Evolutionary conservation across 2,329 filamentous ascomycete species (phyloP).

Genomic region (Botrytis fabae): DNA sequence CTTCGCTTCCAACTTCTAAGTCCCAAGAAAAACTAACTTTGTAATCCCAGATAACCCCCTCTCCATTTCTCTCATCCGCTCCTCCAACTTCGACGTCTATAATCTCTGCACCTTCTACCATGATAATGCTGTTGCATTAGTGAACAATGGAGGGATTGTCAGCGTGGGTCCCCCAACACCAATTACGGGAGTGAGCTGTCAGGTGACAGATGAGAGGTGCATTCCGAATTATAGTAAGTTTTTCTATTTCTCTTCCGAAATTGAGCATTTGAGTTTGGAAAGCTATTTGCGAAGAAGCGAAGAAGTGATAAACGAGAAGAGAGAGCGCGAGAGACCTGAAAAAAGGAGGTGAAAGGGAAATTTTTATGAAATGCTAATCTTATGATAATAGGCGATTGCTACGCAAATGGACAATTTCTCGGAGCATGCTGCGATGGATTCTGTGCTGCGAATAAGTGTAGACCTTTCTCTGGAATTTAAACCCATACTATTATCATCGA

Average conservation of each 20-base stretch:
- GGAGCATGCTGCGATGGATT: constrained; percentile 21
- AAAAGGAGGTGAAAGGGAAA: not conserved
- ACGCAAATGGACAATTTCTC: constrained; percentile 2
- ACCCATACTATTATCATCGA: not conserved
- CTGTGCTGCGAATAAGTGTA: constrained; percentile 21
- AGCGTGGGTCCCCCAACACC: constrained; percentile 18
- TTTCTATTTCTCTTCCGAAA: not conserved
- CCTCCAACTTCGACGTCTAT: constrained; percentile 21
- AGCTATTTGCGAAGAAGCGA: not conserved
- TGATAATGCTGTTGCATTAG: not conserved
- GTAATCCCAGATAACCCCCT: not conserved
- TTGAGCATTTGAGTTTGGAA: not conserved
- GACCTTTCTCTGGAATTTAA: constrained; percentile 16
- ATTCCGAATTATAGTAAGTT: constrained; percentile 21
- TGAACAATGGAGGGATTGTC: constrained; percentile 18
- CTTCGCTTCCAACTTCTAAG: not conserved
- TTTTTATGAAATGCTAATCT: not conserved
- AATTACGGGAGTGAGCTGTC: constrained; percentile 7
- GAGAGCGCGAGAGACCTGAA: not conserved
- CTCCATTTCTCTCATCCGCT: constrained; percentile 20
- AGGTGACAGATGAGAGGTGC: constrained; percentile 2
- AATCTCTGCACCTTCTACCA: constrained; percentile 8
- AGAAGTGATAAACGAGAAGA: accelerated
- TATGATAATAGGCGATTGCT: not conserved
- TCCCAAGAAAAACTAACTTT: not conserved